Evolutionary conservation across 2,329 filamentous ascomycete genomes (phyloP).

Genomic region (Knoxdaviesia capensis): DNA sequence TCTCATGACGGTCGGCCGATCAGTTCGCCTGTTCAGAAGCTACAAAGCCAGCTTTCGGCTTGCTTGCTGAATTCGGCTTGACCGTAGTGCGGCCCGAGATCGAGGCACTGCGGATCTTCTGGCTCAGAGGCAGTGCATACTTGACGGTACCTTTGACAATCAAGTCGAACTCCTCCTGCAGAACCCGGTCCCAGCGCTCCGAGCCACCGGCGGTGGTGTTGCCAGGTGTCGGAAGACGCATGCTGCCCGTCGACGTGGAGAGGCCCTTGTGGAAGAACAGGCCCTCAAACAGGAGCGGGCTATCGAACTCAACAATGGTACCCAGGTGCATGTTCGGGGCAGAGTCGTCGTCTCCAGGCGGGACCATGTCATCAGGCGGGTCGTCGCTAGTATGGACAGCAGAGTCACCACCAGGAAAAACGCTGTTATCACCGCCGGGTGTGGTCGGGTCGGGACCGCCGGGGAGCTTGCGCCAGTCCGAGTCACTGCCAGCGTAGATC

Average conservation of each 20-base stretch:
- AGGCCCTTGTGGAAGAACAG: slow-evolving; percentile 62
- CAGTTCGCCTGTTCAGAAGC: background rate
- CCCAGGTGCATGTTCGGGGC: slow-evolving; percentile 84
- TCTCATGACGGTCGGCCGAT: too few relatives aligned
- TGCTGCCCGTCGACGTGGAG: slow-evolving; percentile 59
- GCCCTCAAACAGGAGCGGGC: slow-evolving; percentile 71
- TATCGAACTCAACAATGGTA: slow-evolving; percentile 70
- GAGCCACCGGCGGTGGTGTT: slow-evolving; percentile 77
- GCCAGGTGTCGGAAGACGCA: slow-evolving; percentile 65
- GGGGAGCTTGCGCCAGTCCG: slow-evolving; percentile 32
- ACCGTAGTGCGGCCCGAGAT: slow-evolving; percentile 39
- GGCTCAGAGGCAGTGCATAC: slow-evolving; percentile 48
- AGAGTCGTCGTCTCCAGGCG: slow-evolving; percentile 29
- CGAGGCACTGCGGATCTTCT: slow-evolving; percentile 35
- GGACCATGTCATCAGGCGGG: slow-evolving; percentile 31
- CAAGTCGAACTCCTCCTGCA: slow-evolving; percentile 82
- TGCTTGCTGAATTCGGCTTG: slow-evolving; percentile 40
- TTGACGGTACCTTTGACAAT: slow-evolving; percentile 82
- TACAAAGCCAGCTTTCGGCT: slow-evolving; percentile 15
- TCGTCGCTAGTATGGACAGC: slow-evolving; percentile 12
- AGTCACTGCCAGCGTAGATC: slow-evolving; percentile 57
- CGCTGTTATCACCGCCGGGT: background rate
- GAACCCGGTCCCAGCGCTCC: slow-evolving; percentile 73
- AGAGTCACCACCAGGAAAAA: background rate
- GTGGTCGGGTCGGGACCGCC: slow-evolving; percentile 4